Base-by-base conservation (phyloP, 371 early-diverging fungal genomes). In the Syncephalastrum racemosum region DNA sequence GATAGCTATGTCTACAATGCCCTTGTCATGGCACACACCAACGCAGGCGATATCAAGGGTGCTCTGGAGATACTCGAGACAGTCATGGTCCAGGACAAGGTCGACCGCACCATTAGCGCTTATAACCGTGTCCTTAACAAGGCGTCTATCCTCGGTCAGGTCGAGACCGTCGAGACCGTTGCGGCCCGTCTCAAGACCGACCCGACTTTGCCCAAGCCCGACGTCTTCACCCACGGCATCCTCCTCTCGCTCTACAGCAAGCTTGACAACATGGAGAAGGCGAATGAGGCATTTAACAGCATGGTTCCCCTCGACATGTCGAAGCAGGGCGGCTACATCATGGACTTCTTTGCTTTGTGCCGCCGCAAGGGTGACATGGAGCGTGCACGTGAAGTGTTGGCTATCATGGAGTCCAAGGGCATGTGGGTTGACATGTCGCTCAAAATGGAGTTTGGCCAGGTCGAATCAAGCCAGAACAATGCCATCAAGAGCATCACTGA, bases 61-160 rank as follows among this genome's bases (percentile, higher is more conserved):
- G 80, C 82, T 24, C 48, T 78, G 54, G 57, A 74, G 22, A 56
- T 80, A 8, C 47, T 82, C 8, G 73, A 78, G 16, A 66, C 65
- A 18, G 52, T 62, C 1, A 70, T 74, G 68, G 60, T 64, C 3
- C 57, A 78, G 20, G 75, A 74, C 46, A 46, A 54, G 4, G 58
- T 78, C 12, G 52, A 53, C 7, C 42, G 70, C 3, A 69, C 66
- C 23, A 74, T 78, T 25, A 18, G 50, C 7, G 67, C 73, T 23
- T 82, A 76, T 59, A 71, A 75, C 53, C 65, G 64, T 16, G 65
- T 82, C 36, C 44, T 82, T 12, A 63, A 66, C 40, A 54, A 64
- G 23, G 66, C 69, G 25, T 73, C 71, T 53, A 41, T 53, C 20
- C 53, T 64, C 6, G 65, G 62, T 14, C 56, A 82, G 2, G 23